These are phyloP conservation scores for Xylariales sp. DNA, from an alignment of 2,329 filamentous ascomycete genomes.

Conservation along the genomic window DNA sequence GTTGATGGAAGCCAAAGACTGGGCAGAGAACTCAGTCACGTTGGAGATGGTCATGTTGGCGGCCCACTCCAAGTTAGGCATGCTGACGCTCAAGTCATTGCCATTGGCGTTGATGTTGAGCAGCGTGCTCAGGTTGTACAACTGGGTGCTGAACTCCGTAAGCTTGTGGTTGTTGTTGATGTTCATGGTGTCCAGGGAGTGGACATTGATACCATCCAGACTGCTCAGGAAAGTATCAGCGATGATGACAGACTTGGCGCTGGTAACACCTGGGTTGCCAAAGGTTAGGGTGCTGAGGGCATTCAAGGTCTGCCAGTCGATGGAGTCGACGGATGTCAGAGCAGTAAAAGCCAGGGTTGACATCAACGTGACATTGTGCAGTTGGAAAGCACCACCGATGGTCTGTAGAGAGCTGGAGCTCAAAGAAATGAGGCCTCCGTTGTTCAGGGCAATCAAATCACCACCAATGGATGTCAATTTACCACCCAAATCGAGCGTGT, in stretches of 20 bases:
- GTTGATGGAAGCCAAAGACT: slow-evolving; percentile 68
- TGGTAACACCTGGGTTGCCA: slow-evolving; percentile 53
- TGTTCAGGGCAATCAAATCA: slow-evolving; percentile 55
- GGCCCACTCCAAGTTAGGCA: slow-evolving; percentile 75
- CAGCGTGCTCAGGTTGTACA: slow-evolving; percentile 67
- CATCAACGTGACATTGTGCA: slow-evolving; percentile 66
- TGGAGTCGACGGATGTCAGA: slow-evolving; percentile 60
- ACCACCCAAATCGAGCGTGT: slow-evolving; percentile 58
- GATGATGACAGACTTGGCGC: slow-evolving; percentile 67
- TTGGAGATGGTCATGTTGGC: slow-evolving; percentile 80
- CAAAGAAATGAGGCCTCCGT: slow-evolving; percentile 57
- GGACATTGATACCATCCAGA: slow-evolving; percentile 76
- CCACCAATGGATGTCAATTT: slow-evolving; percentile 48
- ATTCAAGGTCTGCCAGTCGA: slow-evolving; percentile 70
- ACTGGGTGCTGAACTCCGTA: slow-evolving; percentile 67
- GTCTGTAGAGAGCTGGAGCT: slow-evolving; percentile 54
- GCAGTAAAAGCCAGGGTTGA: slow-evolving; percentile 60
- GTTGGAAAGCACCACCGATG: slow-evolving; percentile 66
- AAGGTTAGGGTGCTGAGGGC: slow-evolving; percentile 46
- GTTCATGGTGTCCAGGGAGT: slow-evolving; percentile 65
- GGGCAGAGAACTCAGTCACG: slow-evolving; percentile 67
- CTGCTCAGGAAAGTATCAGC: slow-evolving; percentile 79
- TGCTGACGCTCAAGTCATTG: slow-evolving; percentile 61
- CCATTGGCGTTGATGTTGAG: slow-evolving; percentile 80
- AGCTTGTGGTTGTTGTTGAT: slow-evolving; percentile 90